Conservation (phyloP, 805 yeast genomes). For the Pachysolen tannophilus region DNA sequence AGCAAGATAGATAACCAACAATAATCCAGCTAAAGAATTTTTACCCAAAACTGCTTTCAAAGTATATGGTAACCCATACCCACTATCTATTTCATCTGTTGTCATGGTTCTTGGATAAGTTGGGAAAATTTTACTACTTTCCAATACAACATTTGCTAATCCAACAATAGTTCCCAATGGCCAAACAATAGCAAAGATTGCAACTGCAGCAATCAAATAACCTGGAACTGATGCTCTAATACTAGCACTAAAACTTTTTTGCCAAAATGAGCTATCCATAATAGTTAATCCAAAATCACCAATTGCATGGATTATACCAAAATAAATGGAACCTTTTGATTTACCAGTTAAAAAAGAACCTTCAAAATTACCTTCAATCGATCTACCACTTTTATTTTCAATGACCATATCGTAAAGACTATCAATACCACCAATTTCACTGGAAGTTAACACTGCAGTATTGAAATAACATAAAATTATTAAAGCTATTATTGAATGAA, state of each 20-base stretch:
- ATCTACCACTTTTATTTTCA: constrained; percentile 10
- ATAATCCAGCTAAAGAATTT: constrained; percentile 24
- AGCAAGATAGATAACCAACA: constrained; percentile 28
- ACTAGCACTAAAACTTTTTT: constrained; percentile 29
- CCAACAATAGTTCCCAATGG: constrained; percentile 29
- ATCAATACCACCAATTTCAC: constrained; percentile 22
- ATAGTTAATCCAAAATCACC: constrained; percentile 31
- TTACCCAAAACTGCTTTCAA: constrained; percentile 25
- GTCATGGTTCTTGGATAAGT: constrained; percentile 26
- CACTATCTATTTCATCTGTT: constrained; percentile 21
- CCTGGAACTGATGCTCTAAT: constrained; percentile 29
- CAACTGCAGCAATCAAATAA: constrained; percentile 25
- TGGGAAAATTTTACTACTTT: constrained; percentile 20
- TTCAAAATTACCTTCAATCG: constrained; percentile 24
- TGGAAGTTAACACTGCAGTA: constrained; percentile 20
- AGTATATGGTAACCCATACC: constrained; percentile 24
- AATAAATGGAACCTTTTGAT: constrained; percentile 25
- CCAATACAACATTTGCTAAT: constrained; percentile 23
- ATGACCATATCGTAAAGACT: constrained; percentile 20
- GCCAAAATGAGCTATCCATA: constrained; percentile 33
- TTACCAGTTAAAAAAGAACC: constrained; percentile 30
- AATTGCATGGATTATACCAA: constrained; percentile 26
- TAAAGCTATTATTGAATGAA: constrained; percentile 25
- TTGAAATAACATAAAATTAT: constrained; percentile 20
- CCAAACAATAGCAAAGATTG: constrained; percentile 27